Base-by-base conservation (phyloP, 2,329 filamentous ascomycete species). In the Alternaria longipes region DNA sequence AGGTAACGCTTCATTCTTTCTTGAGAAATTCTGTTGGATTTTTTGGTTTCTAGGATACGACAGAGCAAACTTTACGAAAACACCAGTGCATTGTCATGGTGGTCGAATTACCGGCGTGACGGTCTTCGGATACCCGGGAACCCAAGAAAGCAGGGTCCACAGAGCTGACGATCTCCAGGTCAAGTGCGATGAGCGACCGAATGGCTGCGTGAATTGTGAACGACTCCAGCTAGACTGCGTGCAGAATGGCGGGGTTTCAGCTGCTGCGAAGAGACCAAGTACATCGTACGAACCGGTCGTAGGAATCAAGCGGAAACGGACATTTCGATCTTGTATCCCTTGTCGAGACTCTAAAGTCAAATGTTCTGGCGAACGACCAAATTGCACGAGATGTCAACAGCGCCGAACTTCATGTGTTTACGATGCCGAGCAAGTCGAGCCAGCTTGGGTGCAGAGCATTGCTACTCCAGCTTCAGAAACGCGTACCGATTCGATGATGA, bases 311-410 rank as follows among this genome's bases (percentile, higher is more conserved):
- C 66, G 73, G 18, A 75, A 74, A 52, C 68, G 73, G 12, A 75
- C 73, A 1, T 75, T 74, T 42, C 66, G 73, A 24, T 74, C 73
- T 7, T 75, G 73, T 40, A 67, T 74, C 14, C 67, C 70, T 4
- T 75, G 73, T 54, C 67, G 73, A 34, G 71, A 74, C 38, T 72
- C 70, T 11, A 75, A 75, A 50, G 72, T 75, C 54, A 75, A 74
- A 46, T 75, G 73, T 41, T 72, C 72, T 16, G 73, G 73, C n/a
- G 72, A 74, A 59, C 56, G 73, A 20, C 73, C 73, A 22, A 69
- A 64, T 4, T 75, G 74, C 45, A 67, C 67, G 45, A 65, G 74
- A 36, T 76, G 74, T 46, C 68, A 66, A 34, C 71, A 74, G 53
- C 67, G 70, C 30, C 55, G 66, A 11, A 64, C 68, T 2, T 59